These are phyloP conservation scores for Penicillium expansum DNA, from an alignment of 2,329 filamentous ascomycete genomes.

Conservation along the genomic window DNA sequence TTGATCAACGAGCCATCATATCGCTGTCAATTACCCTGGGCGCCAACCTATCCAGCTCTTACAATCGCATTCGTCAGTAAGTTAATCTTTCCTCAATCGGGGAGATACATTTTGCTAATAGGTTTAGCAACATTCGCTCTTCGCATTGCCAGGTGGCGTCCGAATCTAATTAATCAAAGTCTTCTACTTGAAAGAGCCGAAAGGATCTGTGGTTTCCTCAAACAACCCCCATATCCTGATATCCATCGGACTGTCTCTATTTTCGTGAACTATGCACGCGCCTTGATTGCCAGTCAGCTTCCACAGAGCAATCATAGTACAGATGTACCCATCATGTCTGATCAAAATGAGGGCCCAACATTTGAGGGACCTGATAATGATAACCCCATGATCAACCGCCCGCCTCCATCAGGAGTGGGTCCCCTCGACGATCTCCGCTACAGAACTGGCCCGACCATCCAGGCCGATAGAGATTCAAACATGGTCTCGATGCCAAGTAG, in stretches of 20 bases:
- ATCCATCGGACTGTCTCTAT: slow-evolving; percentile 40
- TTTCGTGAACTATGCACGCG: slow-evolving; percentile 37
- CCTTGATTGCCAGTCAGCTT: slow-evolving; percentile 31
- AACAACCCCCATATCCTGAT: slow-evolving; percentile 38
- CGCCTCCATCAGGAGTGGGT: slow-evolving; percentile 15
- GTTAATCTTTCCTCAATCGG: slow-evolving; percentile 12
- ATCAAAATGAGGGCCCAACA: slow-evolving; percentile 16
- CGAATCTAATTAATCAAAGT: slow-evolving; percentile 31
- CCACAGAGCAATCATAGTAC: slow-evolving; percentile 15
- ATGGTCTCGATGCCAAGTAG: slow-evolving; percentile 17
- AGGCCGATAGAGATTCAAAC: slow-evolving; percentile 20
- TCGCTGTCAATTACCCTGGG: slow-evolving; percentile 34
- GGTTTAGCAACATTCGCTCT: slow-evolving; percentile 33
- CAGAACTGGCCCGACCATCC: slow-evolving; percentile 16
- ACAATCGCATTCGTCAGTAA: slow-evolving; percentile 39
- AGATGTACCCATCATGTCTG: slow-evolving; percentile 16
- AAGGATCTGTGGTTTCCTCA: slow-evolving; percentile 35
- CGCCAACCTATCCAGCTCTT: slow-evolving; percentile 36
- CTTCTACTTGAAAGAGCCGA: slow-evolving; percentile 33
- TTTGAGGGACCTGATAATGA: slow-evolving; percentile 18
- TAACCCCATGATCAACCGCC: slow-evolving; percentile 19
- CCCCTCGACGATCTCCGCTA: slow-evolving; percentile 21
- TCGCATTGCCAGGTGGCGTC: slow-evolving; percentile 35
- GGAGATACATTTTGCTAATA: slow-evolving; percentile 11
- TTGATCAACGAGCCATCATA: slow-evolving; percentile 35